Conservation (phyloP, 2,329 filamentous ascomycete species). For the Albophoma yamanashiensis region DNA sequence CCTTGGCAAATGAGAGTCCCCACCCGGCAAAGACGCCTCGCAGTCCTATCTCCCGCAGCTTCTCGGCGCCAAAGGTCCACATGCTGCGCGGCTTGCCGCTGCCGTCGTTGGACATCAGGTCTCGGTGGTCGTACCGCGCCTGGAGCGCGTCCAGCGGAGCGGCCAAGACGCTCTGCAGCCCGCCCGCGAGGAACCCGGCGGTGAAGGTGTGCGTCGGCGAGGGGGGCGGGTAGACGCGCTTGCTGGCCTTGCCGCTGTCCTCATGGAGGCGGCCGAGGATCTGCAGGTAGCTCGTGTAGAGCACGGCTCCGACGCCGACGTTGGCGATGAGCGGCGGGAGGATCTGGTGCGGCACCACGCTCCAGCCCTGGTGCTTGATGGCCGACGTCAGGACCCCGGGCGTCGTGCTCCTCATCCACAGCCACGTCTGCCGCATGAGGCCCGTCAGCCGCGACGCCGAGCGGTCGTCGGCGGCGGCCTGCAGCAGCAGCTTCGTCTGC, state of each 20-base stretch:
- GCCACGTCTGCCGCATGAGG: conserved; percentile 29
- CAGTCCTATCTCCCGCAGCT: conserved; percentile 58
- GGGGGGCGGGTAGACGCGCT: conserved; percentile 61
- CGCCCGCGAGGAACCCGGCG: conserved; percentile 59
- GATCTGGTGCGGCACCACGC: conserved; percentile 65
- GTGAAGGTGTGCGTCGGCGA: conserved; percentile 52
- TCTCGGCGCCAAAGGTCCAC: conserved; percentile 58
- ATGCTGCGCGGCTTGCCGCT: conserved; percentile 45
- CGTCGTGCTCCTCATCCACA: conserved; percentile 51
- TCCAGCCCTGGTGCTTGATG: conserved; percentile 60
- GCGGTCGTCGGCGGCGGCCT: conserved; percentile 23
- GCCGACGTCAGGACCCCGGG: conserved; percentile 60
- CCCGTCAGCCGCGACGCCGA: conserved; percentile 20
- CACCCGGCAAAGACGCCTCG: conserved; percentile 67
- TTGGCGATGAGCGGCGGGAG: conserved; percentile 67
- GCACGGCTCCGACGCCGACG: conserved; percentile 59
- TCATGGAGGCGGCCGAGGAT: conserved; percentile 56
- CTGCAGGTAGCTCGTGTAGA: conserved; percentile 68
- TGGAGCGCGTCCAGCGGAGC: conserved; percentile 69
- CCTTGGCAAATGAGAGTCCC: conserved; percentile 57
- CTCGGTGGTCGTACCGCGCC: conserved; percentile 54
- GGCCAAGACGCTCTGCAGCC: conserved; percentile 59
- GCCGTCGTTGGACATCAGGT: conserved; percentile 30
- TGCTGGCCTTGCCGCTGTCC: conserved; percentile 44
- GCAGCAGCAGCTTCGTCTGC: conserved; percentile 25